Evolutionary conservation across 139 green algal genomes (phyloP), one percentile per base, ranked within the genome.

Genomic region (Klebsormidium nitens): DNA sequence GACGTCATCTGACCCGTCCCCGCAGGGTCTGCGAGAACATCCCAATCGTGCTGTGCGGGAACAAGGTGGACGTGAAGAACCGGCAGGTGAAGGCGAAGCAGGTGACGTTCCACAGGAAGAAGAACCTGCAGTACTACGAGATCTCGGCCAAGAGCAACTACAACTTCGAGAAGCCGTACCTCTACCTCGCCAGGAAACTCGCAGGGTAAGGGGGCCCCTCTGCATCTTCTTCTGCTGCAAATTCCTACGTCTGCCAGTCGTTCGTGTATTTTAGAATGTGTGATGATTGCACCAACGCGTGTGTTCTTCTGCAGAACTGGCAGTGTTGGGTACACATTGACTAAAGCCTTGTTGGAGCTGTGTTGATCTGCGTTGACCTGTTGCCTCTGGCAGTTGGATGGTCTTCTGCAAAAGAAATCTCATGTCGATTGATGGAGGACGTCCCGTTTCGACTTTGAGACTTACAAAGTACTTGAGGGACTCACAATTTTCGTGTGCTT

Each of bases 11-110:
- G n/a, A n/a, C n/a, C n/a, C n/a, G n/a, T n/a, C n/a, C n/a, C n/a
- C n/a, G n/a, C 52, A 62, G 93, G 32, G 95, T 99, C 49, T 99
- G 95, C 73, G 94, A 98, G 39, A 96, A 96, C 82, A 99, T 99
- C 66, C 95, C 95, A 64, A 97, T 99, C 61, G 95, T 99, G 36
- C 88, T 99, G 55, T 98, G 94, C 79, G 95, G 95, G 57, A 99
- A 99, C 88, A 99, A 99, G 89, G 74, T 99, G 37, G 95, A 99
- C 69, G 94, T 98, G 38, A 97, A 99, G 88, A 99, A 98, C 83
- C 88, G 95, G 40, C 95, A 98, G 80, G 95, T 99, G 44, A 97
- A 99, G 84, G 93, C 95, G 57, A 99, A 99, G 88, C 93, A 99
- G 86, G 90, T 97, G 26, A 80, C 70, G 19, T 85, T 85, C 63